Conservation (phyloP, 148 eudicot genomes). For the Diospyros kaki region DNA sequence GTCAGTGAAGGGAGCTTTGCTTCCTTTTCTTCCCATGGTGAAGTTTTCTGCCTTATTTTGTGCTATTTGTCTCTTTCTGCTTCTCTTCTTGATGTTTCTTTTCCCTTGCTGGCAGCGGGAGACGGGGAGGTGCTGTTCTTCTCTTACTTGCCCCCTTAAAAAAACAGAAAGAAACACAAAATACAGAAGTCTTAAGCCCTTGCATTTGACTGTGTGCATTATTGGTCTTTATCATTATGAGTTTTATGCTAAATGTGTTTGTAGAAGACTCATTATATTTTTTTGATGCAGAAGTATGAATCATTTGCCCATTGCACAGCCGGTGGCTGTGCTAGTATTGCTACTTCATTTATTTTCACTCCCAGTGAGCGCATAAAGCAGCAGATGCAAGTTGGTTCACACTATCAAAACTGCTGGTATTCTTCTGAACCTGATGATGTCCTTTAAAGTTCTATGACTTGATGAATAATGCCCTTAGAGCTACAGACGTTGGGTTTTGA, state of each 20-base stretch:
- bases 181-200: neutral
- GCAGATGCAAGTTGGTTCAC: slow-evolving; percentile 96
- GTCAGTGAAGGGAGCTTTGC: slow-evolving; percentile 69
- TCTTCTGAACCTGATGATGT: slow-evolving; percentile 12
- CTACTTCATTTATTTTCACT: slow-evolving; percentile 91
- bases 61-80: neutral
- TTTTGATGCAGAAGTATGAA: slow-evolving; percentile 60
- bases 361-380: slow-evolving; percentile 97
- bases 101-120: neutral
- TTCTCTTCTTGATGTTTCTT: neutral
- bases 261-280: slow-evolving; percentile 11
- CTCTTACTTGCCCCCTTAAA: too few relatives aligned
- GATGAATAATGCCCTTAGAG: neutral
- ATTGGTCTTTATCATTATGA: neutral
- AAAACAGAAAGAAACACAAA: neutral
- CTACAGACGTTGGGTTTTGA: slow-evolving; percentile 2
- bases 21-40: slow-evolving; percentile 83
- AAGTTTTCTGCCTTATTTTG: neutral
- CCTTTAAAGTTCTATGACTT: neutral
- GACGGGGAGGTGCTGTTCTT: neutral
- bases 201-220: neutral
- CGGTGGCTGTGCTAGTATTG: slow-evolving; percentile 95
- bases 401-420: slow-evolving; percentile 88
- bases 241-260: neutral
- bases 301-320: slow-evolving; percentile 92